phyloP scores from a whole-genome alignment of 768 basidiomycete species.

The Cystobasidium ongulense region DNA sequence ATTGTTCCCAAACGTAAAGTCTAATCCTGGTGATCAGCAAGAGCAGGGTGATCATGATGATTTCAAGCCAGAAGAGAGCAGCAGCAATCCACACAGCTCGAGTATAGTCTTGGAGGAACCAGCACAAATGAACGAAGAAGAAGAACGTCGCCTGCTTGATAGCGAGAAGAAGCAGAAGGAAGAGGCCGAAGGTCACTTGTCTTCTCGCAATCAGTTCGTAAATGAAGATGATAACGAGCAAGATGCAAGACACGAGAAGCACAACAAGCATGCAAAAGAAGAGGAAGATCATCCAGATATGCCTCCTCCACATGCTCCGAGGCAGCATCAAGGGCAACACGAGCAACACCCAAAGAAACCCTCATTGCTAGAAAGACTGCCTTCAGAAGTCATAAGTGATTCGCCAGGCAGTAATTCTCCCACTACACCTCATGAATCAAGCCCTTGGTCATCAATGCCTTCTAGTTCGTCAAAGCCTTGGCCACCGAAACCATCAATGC shows the following conservation, averaged over 20 bases:
- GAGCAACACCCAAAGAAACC: not conserved
- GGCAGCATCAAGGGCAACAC: not conserved
- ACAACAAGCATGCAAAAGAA: not conserved
- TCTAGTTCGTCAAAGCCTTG: not conserved
- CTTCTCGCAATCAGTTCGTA: not conserved
- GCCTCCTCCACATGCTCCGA: not conserved
- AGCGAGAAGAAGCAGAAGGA: not conserved
- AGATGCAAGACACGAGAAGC: not conserved
- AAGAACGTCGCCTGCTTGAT: not conserved
- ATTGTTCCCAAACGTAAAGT: not conserved
- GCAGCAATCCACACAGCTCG: not conserved
- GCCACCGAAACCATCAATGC: not conserved
- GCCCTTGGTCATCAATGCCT: not conserved
- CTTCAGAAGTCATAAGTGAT: not conserved
- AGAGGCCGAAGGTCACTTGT: not conserved
- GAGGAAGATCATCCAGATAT: not conserved
- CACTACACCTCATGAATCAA: not conserved
- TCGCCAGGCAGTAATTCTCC: not conserved
- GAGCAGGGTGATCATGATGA: not conserved
- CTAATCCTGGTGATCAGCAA: not conserved
- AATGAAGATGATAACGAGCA: not conserved
- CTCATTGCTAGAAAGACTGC: not conserved
- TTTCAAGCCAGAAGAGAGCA: not conserved
- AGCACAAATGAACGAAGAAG: not conserved
- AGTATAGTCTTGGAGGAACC: slow-evolving; percentile 1